Conservation (phyloP, 1,139 yeast genomes). For the Saccharomyces hybrid region DNA sequence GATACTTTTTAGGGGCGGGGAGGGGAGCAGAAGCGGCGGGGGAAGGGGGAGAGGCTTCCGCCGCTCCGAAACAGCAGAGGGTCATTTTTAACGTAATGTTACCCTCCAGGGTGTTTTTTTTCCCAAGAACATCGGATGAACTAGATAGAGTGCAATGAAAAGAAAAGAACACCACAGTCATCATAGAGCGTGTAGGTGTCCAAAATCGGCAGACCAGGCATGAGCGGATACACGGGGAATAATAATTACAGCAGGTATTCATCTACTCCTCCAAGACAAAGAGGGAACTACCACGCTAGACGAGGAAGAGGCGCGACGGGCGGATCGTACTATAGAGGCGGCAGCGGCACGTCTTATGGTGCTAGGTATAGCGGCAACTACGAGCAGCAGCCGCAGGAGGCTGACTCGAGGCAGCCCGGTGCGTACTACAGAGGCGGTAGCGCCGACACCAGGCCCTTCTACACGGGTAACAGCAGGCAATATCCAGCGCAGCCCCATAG, state of each 20-base stretch:
- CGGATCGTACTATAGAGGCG: conserved; percentile 1
- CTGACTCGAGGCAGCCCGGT: neutral
- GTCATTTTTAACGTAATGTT: neutral
- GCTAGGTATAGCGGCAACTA: neutral
- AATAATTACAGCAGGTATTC: neutral
- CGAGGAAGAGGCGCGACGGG: neutral
- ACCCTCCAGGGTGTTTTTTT: neutral
- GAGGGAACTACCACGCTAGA: neutral
- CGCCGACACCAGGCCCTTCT: neutral
- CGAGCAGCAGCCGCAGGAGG: neutral
- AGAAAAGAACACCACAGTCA: neutral
- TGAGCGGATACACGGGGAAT: conserved; percentile 1
- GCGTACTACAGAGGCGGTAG: neutral
- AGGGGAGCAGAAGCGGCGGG: neutral
- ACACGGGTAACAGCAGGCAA: neutral
- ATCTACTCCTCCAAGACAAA: neutral
- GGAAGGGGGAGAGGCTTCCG: no score
- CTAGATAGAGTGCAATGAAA: neutral
- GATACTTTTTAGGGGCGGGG: neutral
- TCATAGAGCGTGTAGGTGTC: neutral
- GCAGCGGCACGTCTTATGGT: neutral
- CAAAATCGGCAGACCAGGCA: neutral
- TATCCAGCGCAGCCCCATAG: neutral
- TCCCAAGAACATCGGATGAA: neutral
- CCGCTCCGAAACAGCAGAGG: neutral